Conservation (phyloP, 371 early-diverging fungal species). For the Circinella minor region DNA sequence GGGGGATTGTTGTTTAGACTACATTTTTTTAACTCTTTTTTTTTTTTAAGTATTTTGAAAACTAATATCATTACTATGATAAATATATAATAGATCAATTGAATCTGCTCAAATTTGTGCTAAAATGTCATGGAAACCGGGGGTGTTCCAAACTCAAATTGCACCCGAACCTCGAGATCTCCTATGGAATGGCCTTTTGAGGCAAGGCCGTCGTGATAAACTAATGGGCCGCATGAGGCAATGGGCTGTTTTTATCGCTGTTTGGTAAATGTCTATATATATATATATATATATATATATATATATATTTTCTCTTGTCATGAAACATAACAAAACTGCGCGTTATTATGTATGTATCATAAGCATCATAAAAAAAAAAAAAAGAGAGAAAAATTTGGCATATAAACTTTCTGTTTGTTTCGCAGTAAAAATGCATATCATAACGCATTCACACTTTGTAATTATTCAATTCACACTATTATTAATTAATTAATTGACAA, state of each 20-base stretch:
- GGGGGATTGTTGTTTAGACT: too few species aligned
- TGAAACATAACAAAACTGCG: too few species aligned
- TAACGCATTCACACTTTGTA: not conserved
- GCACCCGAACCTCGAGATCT: conserved; percentile 95
- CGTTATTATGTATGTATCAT: too few species aligned
- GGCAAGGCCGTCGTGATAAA: conserved; percentile 49
- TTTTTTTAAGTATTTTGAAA: not conserved
- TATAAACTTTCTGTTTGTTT: conserved; percentile 14
- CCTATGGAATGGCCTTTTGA: conserved; percentile 83
- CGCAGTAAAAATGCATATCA: conserved; percentile 24
- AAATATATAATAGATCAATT: conserved; percentile 21
- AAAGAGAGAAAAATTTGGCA: too few species aligned
- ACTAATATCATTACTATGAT: not conserved
- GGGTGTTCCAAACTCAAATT: conserved; percentile 69
- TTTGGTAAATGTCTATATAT: conserved; percentile 39
- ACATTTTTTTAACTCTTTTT: too few species aligned
- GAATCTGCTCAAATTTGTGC: conserved; percentile 66
- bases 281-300: too few species aligned
- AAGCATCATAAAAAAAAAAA: too few species aligned
- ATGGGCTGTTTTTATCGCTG: conserved; percentile 57
- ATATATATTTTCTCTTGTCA: too few species aligned
- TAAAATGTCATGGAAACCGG: conserved; percentile 67
- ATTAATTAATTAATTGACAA: too few species aligned
- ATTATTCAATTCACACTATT: too few species aligned
- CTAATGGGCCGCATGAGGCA: conserved; percentile 45